A percentile compares a stretch with the other conserved stretches of the same genome.
Evolutionary conservation across 352 stramenopile genomes (phyloP).

Genomic region (Peronospora belbahrii): DNA sequence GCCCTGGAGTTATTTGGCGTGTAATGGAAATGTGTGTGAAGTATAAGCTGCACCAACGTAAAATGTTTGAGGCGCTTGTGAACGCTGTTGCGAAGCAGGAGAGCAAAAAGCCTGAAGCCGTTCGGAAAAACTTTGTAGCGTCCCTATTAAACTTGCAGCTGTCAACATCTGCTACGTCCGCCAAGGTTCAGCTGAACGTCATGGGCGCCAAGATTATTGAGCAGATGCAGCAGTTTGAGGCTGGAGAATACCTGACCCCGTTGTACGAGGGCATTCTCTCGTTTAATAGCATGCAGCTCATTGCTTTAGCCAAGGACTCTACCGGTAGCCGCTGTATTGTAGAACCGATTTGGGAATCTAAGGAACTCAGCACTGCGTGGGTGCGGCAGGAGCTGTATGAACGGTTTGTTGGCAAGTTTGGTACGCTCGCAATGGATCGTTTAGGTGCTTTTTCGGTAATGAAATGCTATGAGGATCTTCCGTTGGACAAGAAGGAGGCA

Average conservation of each 20-base stretch:
- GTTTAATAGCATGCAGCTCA: slow-evolving; percentile 59
- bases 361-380: slow-evolving; percentile 45
- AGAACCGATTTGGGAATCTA: slow-evolving; percentile 72
- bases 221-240: slow-evolving; percentile 59
- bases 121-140: slow-evolving; percentile 52
- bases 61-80: slow-evolving; percentile 46
- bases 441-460: slow-evolving; percentile 76
- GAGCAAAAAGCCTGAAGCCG: slow-evolving; percentile 68
- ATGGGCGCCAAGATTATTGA: slow-evolving; percentile 70
- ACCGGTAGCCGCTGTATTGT: slow-evolving; percentile 70
- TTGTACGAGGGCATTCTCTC: slow-evolving; percentile 57
- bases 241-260: slow-evolving; percentile 35
- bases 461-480: slow-evolving; percentile 70
- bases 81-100: slow-evolving; percentile 68
- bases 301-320: slow-evolving; percentile 70
- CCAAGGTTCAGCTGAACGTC: slow-evolving; percentile 69
- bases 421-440: slow-evolving; percentile 58
- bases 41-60: slow-evolving; percentile 41
- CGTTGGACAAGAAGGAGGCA: slow-evolving; percentile 48
- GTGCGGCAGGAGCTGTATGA: slow-evolving; percentile 57
- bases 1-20: slow-evolving; percentile 68
- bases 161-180: slow-evolving; percentile 36
- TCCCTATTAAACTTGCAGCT: slow-evolving; percentile 62
- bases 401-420: slow-evolving; percentile 65
- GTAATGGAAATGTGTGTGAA: slow-evolving; percentile 68